Evolutionary conservation across 1,139 yeast species (phyloP), one percentile per base, ranked within the genome.

Genomic region (Groenewaldozyma auringiensis): DNA sequence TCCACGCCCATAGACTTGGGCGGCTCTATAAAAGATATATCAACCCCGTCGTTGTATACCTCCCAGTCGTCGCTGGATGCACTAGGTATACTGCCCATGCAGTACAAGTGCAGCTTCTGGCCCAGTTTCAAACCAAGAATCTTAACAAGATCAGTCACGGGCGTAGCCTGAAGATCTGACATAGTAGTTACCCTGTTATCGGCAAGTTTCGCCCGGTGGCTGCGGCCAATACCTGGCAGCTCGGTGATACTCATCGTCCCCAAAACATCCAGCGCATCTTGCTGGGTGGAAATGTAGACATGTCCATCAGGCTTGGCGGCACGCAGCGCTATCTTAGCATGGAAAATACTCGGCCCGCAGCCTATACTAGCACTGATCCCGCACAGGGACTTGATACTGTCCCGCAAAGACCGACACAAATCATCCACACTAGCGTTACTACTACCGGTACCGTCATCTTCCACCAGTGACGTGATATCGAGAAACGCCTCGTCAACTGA

Each of bases 401-500:
- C 41, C 40, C 89, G 68, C 6, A 88, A 65, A 11, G 60, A 55
- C 3, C 52, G 47, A 27, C 73, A 65, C 1, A 79, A 58, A 9
- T 37, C 41, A 8, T 37, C 14, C 9, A 49, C 45, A 14, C 33
- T 36, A 6, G 21, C 42, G 8, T 41, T 37, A 21, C 33, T 29
- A 2, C 49, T 34, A 2, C 46, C 43, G n/a, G n/a, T n/a, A n/a
- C n/a, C n/a, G n/a, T n/a, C n/a, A n/a, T n/a, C n/a, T n/a, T n/a
- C n/a, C 45, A 49, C 51, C 41, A 70, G 52, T 0, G 75, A 55
- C 0, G 85, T 68, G 1, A 82, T 72, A 54, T 89, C 95, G 13
- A 89, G 64, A 25, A 92, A 66, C 0, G 87, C 96, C 59, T 92
- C 98, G 63, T 92, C 98, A 3, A 92, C 81, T 55, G 94, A 87